These are phyloP conservation scores for Suhomyces canberraensis DNA, from an alignment of 805 yeast species.

Conservation along the genomic window DNA sequence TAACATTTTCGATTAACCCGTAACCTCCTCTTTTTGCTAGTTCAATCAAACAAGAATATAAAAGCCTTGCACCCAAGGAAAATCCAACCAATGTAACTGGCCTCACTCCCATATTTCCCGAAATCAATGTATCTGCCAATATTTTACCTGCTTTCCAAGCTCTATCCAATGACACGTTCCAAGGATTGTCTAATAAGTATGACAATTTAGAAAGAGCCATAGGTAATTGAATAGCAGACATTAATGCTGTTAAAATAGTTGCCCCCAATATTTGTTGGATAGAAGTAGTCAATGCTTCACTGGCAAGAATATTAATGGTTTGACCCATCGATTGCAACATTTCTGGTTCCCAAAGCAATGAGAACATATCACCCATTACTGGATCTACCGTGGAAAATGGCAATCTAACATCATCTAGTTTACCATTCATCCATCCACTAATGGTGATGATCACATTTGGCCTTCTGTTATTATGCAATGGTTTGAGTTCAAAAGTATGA, in stretches of 20 bases:
- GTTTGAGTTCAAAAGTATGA: slow-evolving; percentile 88
- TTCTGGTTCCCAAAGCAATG: slow-evolving; percentile 96
- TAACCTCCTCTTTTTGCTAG: slow-evolving; percentile 80
- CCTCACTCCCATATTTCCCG: slow-evolving; percentile 85
- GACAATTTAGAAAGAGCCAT: slow-evolving; percentile 87
- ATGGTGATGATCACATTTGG: slow-evolving; percentile 85
- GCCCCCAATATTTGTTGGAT: slow-evolving; percentile 94
- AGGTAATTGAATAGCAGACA: slow-evolving; percentile 91
- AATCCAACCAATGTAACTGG: slow-evolving; percentile 93
- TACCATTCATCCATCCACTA: slow-evolving; percentile 97
- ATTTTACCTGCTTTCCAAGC: slow-evolving; percentile 96
- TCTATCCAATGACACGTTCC: slow-evolving; percentile 95
- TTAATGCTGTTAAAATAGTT: slow-evolving; percentile 80
- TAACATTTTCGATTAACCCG: slow-evolving; percentile 87
- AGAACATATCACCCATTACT: slow-evolving; percentile 92
- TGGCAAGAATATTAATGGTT: slow-evolving; percentile 88
- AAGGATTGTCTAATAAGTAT: slow-evolving; percentile 89
- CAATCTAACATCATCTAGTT: slow-evolving; percentile 89
- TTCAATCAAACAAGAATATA: slow-evolving; percentile 84
- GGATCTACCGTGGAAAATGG: slow-evolving; percentile 98
- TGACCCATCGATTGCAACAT: slow-evolving; percentile 95
- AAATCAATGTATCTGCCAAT: slow-evolving; percentile 83
- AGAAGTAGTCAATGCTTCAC: slow-evolving; percentile 88
- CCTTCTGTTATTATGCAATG: slow-evolving; percentile 86
- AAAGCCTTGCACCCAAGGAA: slow-evolving; percentile 88